Base-by-base conservation (phyloP, 495 filamentous ascomycete genomes). In the Penicillium silybi region DNA sequence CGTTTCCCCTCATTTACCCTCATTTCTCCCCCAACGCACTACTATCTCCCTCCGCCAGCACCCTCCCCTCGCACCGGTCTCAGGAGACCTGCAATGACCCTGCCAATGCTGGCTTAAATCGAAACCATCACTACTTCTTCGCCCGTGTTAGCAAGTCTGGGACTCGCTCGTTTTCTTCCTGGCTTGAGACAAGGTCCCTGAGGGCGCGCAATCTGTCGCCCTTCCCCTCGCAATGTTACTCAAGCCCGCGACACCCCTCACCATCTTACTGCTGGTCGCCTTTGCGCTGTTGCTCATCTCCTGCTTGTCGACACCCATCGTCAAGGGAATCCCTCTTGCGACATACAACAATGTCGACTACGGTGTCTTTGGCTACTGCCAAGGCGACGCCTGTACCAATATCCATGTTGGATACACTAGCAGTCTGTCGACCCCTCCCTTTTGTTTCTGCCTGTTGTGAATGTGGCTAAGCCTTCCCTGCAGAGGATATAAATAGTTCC, bases 361-460 rank as follows among this genome's bases (percentile, higher is more conserved):
- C 71, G 93, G 93, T 6, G 93, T 97, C 11, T 93, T 97, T 74
- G 93, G 93, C 10, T 96, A 84, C 60, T 98, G 93, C 70, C 75
- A 84, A 46, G 68, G 63, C 6, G 64, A 63, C 23, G 56, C 62
- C 38, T 97, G 93, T 64, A 89, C 79, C 54, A 72, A 72, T n/a
- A 82, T 90, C 51, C 78, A 84, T 62, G 78, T 97, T 53, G 93
- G 95, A 61, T 98, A 98, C 70, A 82, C 84, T 58, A 86, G 83
- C 59, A 80, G 92, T 97, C 74, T 67, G 86, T 84, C 23, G 37
- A 48, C 45, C 38, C 47, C 42, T 48, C 47, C 44, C 47, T 58
- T 58, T 51, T 18, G 32, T 43, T 46, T 50, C 49, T 53, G 54
- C 48, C 52, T 60, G 20, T 9, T 29, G 38, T 35, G 3, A 35